A percentile compares a stretch with the other conserved stretches of the same genome.
These are phyloP conservation scores for Pisolithus orientalis DNA, from an alignment of 768 basidiomycete species.

Conservation along the genomic window DNA sequence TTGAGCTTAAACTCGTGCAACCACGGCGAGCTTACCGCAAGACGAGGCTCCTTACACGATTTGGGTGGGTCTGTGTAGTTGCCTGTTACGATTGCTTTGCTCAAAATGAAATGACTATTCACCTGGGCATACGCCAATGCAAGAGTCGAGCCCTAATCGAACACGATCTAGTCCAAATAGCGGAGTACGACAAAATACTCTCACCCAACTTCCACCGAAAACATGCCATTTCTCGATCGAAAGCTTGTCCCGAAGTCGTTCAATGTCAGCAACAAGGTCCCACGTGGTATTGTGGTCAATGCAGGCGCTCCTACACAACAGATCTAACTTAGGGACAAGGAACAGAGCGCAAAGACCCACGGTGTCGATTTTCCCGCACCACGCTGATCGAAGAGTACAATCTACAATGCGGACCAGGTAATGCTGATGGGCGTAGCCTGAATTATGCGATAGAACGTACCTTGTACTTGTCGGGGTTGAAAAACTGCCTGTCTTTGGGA, in stretches of 20 bases:
- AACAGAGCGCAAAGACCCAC: conserved; percentile 34
- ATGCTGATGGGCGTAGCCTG: neutral
- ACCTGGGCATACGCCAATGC: conserved; percentile 84
- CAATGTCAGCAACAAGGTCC: conserved; percentile 89
- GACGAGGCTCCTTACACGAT: conserved; percentile 71
- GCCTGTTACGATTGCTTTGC: neutral
- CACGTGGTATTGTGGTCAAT: conserved; percentile 89
- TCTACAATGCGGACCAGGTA: conserved; percentile 33
- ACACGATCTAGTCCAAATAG: neutral
- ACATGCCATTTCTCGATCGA: conserved; percentile 86
- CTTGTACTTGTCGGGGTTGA: conserved; percentile 83
- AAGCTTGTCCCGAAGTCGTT: conserved; percentile 71
- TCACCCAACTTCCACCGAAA: conserved; percentile 90
- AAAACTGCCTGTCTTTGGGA: conserved; percentile 66
- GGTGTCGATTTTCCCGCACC: conserved; percentile 85
- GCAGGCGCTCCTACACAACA: conserved; percentile 53
- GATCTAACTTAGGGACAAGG: neutral
- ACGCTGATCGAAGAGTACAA: conserved; percentile 85
- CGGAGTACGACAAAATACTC: conserved; percentile 4
- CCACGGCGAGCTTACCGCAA: conserved; percentile 45
- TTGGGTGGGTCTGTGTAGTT: conserved; percentile 60
- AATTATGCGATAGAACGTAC: conserved; percentile 26
- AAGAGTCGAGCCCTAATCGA: conserved; percentile 72
- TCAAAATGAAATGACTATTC: conserved; percentile 1
- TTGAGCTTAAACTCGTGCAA: neutral